Conservation (phyloP, 1,139 yeast genomes). For the Sugiyamaella paludigena region DNA sequence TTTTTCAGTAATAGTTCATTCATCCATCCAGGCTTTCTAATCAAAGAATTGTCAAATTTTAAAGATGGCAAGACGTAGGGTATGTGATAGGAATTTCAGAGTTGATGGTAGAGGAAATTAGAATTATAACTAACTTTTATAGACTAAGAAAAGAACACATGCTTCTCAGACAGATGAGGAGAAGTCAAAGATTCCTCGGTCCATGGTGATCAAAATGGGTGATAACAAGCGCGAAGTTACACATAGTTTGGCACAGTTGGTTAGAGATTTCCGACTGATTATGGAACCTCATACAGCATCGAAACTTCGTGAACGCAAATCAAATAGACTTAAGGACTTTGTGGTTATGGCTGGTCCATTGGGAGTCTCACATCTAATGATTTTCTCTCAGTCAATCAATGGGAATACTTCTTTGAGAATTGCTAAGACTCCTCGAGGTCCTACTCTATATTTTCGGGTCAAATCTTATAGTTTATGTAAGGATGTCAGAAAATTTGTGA, state of each 20-base stretch:
- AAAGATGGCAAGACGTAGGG: slow-evolving; percentile 52
- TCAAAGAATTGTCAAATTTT: slow-evolving; percentile 8
- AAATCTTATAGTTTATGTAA: slow-evolving; percentile 74
- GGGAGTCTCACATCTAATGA: slow-evolving; percentile 83
- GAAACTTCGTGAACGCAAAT: slow-evolving; percentile 77
- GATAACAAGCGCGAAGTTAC: slow-evolving; percentile 62
- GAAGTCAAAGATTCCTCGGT: slow-evolving; percentile 71
- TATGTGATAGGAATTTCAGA: slow-evolving; percentile 28
- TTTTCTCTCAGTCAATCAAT: slow-evolving; percentile 75
- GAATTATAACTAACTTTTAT: slow-evolving; percentile 16
- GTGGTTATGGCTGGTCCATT: slow-evolving; percentile 97
- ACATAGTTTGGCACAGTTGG: slow-evolving; percentile 78
- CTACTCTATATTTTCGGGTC: slow-evolving; percentile 81
- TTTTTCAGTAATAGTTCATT: no score
- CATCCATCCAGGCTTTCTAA: no score
- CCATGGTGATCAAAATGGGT: slow-evolving; percentile 91
- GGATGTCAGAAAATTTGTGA: slow-evolving; percentile 68
- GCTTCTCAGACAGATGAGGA: slow-evolving; percentile 65
- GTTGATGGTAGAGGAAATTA: slow-evolving; percentile 6
- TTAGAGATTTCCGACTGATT: slow-evolving; percentile 78
- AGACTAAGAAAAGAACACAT: slow-evolving; percentile 80
- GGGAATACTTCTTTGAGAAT: slow-evolving; percentile 83
- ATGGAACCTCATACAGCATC: slow-evolving; percentile 98
- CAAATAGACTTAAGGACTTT: slow-evolving; percentile 84
- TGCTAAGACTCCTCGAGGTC: slow-evolving; percentile 91